Percentiles rank a stretch among this genome's conserved stretches.
Conservation (phyloP, 257 asterid species). For the Marsdenia floribunda region DNA sequence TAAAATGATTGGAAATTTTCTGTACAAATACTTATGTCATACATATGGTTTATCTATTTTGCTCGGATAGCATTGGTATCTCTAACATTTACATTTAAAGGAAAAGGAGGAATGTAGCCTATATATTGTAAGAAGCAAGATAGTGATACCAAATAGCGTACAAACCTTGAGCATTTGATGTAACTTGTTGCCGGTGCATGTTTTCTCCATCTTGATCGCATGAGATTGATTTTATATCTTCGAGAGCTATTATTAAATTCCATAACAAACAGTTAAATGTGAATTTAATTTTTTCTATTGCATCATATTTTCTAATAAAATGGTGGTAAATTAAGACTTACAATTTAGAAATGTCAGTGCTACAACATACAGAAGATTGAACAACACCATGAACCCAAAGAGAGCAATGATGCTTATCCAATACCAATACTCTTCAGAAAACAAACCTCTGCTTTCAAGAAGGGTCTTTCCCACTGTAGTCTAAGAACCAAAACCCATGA, state of each 20-base stretch:
- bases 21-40: not conserved
- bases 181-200: conserved; percentile 15
- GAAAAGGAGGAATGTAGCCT: too few relatives aligned
- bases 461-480: conserved; percentile 69
- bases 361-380: conserved; percentile 55
- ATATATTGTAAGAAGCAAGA: not conserved
- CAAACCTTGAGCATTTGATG: conserved; percentile 37
- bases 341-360: conserved; percentile 73
- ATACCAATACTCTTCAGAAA: conserved; percentile 47
- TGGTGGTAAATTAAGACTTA: conserved; percentile 27
- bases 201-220: not conserved
- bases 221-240: conserved; percentile 38
- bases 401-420: conserved; percentile 72
- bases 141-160: conserved; percentile 4
- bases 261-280: conserved; percentile 8
- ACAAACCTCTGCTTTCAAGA: conserved; percentile 62
- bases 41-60: too few relatives aligned
- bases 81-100: too few relatives aligned
- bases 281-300: not conserved
- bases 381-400: conserved; percentile 56
- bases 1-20: too few relatives aligned
- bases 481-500: conserved; percentile 42
- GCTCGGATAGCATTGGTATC: not conserved
- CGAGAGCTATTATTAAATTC: conserved; percentile 45
- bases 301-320: not conserved